phyloP scores from a whole-genome alignment of 805 yeast genomes.

The Saitoella complicata region DNA sequence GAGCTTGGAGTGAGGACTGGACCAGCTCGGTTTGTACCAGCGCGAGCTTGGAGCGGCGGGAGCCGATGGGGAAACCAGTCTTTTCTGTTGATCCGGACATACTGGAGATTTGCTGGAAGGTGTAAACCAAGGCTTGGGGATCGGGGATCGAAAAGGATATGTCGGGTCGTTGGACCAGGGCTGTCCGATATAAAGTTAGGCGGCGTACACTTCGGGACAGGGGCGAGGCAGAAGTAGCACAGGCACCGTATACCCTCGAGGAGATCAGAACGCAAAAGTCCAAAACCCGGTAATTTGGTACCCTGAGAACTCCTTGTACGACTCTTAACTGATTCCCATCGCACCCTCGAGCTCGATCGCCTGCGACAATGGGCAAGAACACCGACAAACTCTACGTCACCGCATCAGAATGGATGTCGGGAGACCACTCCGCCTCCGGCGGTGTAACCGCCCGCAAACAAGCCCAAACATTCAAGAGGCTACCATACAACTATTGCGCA shows the following conservation, averaged over 20 bases:
- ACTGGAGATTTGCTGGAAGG: too few species aligned
- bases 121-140: too few species aligned
- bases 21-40: conserved; percentile 72
- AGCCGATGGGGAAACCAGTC: conserved; percentile 36
- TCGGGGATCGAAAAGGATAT: too few species aligned
- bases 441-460: conserved; percentile 11
- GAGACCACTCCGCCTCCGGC: conserved; percentile 16
- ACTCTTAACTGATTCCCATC: too few species aligned
- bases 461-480: conserved; percentile 5
- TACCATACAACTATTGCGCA: conserved; percentile 21
- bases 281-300: too few species aligned
- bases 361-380: conserved; percentile 21
- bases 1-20: conserved; percentile 37
- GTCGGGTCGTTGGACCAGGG: too few species aligned
- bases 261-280: too few species aligned
- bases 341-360: neutral
- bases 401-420: conserved; percentile 22
- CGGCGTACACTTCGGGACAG: too few species aligned
- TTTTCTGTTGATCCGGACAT: neutral
- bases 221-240: too few species aligned
- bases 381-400: conserved; percentile 23
- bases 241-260: too few species aligned
- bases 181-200: too few species aligned
- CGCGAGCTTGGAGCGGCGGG: conserved; percentile 77
- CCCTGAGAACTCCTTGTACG: too few species aligned